Base-by-base conservation (phyloP, 2,329 filamentous ascomycete species). In the Nemania abortiva region DNA sequence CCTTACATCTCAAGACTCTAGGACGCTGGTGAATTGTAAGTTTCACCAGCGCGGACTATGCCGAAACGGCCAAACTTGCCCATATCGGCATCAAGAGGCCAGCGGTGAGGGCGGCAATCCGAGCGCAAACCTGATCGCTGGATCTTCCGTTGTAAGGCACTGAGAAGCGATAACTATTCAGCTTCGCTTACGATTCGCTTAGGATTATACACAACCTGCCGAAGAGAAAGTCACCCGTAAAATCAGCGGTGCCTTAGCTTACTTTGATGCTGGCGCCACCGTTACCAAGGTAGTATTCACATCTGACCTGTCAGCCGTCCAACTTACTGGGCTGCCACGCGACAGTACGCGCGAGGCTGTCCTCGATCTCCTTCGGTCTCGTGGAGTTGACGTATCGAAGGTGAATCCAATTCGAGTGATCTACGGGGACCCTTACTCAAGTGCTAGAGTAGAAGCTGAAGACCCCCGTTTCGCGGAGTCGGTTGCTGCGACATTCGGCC, bases 271-370 rank as follows among this genome's bases (percentile, higher is more conserved):
- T 15, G 81, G 81, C 4, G 79, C 77, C 1, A 58, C 58, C 0
- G 68, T 81, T 5, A 37, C 62, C 0, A 78, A 76, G 22, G 65
- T 81, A 2, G 73, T 72, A 3, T 72, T 82, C 6, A 69, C 75
- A 2, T 79, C 80, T 0, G 82, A 83, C 70, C 81, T 79, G 59
- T 82, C 81, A 0, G 76, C 79, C 0, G 74, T 81, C 34, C 79
- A 76, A 6, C 74, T 83, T 52, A 73, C 62, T 24, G 70, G 73
- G 6, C 75, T 82, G 0, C 78, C 78, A 0, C 31, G 0, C 1
- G 50, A 57, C 2, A 77, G 67, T 52, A 72, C 74, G 0, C 59
- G 56, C 0, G 52, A 37, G 0, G 72, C 69, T 1, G 74, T 82
- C 1, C 42, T 37, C 1, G 37, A 24, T 0, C 22, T 80, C 0